Percentiles rank a stretch among this genome's conserved stretches.
phyloP scores from a whole-genome alignment of 78 protist genomes.

The Isochrysis galbana region DNA sequence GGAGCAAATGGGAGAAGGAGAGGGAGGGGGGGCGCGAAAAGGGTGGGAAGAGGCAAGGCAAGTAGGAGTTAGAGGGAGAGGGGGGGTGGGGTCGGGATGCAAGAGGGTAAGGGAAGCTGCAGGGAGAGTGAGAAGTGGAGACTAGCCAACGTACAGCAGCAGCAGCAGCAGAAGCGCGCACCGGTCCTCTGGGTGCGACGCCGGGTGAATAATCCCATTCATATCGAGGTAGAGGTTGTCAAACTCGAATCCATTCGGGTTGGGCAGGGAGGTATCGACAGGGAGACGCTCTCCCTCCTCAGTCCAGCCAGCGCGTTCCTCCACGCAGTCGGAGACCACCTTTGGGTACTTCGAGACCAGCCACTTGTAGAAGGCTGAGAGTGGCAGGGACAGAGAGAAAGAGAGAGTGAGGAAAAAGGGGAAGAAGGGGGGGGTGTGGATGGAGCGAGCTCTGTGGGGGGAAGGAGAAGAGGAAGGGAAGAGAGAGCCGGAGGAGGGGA shows the following conservation, averaged over 20 bases:
- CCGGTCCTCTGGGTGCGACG: constrained; percentile 57
- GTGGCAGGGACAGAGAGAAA: too few relatives aligned
- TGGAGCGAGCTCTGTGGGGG: too few relatives aligned
- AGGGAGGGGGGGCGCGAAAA: too few relatives aligned
- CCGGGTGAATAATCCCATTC: constrained; percentile 83
- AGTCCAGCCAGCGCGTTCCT: constrained; percentile 53
- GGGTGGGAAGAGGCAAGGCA: too few relatives aligned
- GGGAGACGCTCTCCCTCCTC: constrained; percentile 51
- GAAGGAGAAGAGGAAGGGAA: too few relatives aligned
- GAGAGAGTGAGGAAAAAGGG: too few relatives aligned
- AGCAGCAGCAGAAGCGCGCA: too few relatives aligned
- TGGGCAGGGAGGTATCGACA: constrained; percentile 45
- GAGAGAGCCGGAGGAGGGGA: too few relatives aligned
- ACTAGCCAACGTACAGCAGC: too few relatives aligned
- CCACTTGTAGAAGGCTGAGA: constrained; percentile 88
- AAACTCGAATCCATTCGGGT: constrained; percentile 83
- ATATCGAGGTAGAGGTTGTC: constrained; percentile 98
- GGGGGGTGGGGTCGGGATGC: too few relatives aligned
- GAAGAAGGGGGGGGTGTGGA: too few relatives aligned
- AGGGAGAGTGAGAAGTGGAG: background rate
- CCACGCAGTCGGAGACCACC: constrained; percentile 50
- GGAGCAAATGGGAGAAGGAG: background rate
- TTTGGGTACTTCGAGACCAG: constrained; percentile 84
- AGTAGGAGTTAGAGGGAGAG: too few relatives aligned
- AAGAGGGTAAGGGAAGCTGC: background rate